Evolutionary conservation across 2,329 filamentous ascomycete genomes (phyloP).

Genomic region (Penicillium sp.): DNA sequence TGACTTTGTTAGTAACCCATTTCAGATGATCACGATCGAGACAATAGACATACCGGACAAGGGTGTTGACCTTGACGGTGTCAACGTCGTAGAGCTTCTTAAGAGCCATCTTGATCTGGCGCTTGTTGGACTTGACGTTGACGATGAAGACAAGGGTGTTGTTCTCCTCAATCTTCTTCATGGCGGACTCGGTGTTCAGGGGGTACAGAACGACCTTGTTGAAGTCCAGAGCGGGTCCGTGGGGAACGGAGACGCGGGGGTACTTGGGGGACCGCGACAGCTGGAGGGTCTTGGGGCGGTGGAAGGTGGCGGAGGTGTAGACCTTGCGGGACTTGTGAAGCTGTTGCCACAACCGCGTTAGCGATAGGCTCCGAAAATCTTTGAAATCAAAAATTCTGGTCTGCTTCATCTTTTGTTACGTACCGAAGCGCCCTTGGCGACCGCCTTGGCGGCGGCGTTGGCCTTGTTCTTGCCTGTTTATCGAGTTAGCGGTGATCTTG

Average conservation of each 20-base stretch:
- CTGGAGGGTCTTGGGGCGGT: constrained; percentile 93
- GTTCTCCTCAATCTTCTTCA: constrained; percentile 99
- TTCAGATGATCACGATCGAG: not conserved
- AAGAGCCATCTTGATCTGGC: constrained; percentile 95
- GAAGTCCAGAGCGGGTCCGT: constrained; percentile 89
- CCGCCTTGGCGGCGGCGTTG: constrained; percentile 90
- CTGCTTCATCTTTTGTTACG: constrained; percentile 46
- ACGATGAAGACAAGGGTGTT: constrained; percentile 99
- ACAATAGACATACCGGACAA: constrained; percentile 71
- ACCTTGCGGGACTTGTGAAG: constrained; percentile 91
- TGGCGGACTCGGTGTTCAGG: constrained; percentile 98
- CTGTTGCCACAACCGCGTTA: constrained; percentile 41
- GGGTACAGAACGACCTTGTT: constrained; percentile 98
- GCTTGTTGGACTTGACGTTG: constrained; percentile 98
- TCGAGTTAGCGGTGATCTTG: constrained; percentile 27
- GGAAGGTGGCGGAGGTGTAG: constrained; percentile 91
- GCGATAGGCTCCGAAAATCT: constrained; percentile 11
- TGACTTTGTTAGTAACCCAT: constrained; percentile 7
- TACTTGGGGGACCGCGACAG: constrained; percentile 92
- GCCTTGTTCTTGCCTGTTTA: constrained; percentile 67
- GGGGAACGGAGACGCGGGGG: constrained; percentile 91
- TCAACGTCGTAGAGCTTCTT: constrained; percentile 99
- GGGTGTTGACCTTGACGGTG: constrained; percentile 98
- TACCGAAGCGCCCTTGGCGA: constrained; percentile 96
- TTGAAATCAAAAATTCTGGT: constrained; percentile 1